These are phyloP conservation scores for Apiospora koreana DNA, from an alignment of 2,329 filamentous ascomycete genomes.

Conservation along the genomic window DNA sequence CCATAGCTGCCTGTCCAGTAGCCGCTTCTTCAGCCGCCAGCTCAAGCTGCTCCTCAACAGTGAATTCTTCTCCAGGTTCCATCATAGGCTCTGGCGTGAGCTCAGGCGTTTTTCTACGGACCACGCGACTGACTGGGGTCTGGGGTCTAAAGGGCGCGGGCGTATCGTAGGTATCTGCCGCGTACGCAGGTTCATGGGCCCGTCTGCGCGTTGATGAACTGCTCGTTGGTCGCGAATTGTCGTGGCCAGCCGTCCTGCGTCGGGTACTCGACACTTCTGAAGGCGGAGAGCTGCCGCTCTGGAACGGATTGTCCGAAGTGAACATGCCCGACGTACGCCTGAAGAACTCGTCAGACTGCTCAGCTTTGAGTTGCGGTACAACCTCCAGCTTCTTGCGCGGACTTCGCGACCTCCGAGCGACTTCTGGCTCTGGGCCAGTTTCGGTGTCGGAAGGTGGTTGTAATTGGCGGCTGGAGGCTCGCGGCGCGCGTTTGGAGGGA, in stretches of 20 bases:
- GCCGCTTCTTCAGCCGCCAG: conserved; percentile 68
- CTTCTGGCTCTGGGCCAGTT: conserved; percentile 44
- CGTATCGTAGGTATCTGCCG: conserved; percentile 39
- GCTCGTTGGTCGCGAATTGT: conserved; percentile 39
- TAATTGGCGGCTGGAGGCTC: conserved; percentile 53
- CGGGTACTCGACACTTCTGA: conserved; percentile 49
- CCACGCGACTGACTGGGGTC: conserved; percentile 48
- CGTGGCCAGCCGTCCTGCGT: conserved; percentile 48
- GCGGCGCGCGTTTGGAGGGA: conserved; percentile 55
- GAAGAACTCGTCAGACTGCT: conserved; percentile 52
- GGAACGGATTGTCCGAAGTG: conserved; percentile 89
- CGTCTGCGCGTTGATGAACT: conserved; percentile 45
- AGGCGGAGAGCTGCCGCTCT: conserved; percentile 76
- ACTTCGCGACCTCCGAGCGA: conserved; percentile 39
- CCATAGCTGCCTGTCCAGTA: conserved; percentile 49
- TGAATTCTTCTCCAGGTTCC: conserved; percentile 88
- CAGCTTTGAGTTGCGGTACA: conserved; percentile 52
- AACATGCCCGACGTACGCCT: conserved; percentile 60
- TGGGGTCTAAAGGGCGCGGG: conserved; percentile 48
- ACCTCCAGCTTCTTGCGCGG: neutral
- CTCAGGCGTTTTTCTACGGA: conserved; percentile 36
- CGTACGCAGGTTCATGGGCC: conserved; percentile 43
- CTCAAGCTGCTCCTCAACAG: conserved; percentile 84
- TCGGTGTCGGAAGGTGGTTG: conserved; percentile 51
- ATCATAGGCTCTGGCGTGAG: conserved; percentile 38